Evolutionary conservation across 768 basidiomycete species (phyloP).

Genomic region (Tylopilus plumbeoviolaceoides): DNA sequence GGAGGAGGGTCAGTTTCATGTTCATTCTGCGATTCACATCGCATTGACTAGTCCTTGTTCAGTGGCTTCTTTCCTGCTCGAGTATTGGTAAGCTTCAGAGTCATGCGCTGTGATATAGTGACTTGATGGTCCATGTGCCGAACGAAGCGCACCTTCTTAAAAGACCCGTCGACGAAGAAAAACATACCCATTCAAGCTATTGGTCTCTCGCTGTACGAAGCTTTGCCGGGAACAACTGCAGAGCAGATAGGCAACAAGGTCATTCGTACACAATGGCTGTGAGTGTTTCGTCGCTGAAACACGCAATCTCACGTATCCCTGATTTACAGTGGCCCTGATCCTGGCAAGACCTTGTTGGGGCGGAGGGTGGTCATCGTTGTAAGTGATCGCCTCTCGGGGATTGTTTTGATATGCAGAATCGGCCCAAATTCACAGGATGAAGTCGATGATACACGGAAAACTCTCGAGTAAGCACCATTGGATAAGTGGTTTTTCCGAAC

Average conservation of each 20-base stretch:
- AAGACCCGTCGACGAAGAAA: constrained; percentile 60
- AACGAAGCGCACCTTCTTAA: constrained; percentile 77
- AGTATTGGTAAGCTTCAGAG: constrained; percentile 58
- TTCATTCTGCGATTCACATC: constrained; percentile 11
- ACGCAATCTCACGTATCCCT: neutral
- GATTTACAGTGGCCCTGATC: constrained; percentile 52
- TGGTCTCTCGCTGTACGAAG: constrained; percentile 92
- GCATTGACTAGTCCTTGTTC: constrained; percentile 13
- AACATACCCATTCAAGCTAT: constrained; percentile 95
- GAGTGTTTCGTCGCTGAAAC: constrained; percentile 28
- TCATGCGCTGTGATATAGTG: neutral
- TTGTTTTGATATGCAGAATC: constrained; percentile 12
- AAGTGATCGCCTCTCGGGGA: constrained; percentile 28
- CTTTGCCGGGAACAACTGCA: constrained; percentile 67
- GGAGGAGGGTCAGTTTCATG: constrained; percentile 71
- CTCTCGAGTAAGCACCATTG: constrained; percentile 62
- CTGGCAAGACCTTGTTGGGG: constrained; percentile 71
- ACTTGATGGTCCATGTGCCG: neutral
- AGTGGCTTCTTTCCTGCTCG: constrained; percentile 97
- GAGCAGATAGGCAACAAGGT: constrained; percentile 82
- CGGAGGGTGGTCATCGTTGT: constrained; percentile 80
- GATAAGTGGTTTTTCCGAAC: neutral
- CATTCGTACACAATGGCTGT: constrained; percentile 96
- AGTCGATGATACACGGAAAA: constrained; percentile 86
- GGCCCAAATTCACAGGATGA: constrained; percentile 55